phyloP scores from a whole-genome alignment of 176 grass and related monocot species.

The Phragmites australis region DNA sequence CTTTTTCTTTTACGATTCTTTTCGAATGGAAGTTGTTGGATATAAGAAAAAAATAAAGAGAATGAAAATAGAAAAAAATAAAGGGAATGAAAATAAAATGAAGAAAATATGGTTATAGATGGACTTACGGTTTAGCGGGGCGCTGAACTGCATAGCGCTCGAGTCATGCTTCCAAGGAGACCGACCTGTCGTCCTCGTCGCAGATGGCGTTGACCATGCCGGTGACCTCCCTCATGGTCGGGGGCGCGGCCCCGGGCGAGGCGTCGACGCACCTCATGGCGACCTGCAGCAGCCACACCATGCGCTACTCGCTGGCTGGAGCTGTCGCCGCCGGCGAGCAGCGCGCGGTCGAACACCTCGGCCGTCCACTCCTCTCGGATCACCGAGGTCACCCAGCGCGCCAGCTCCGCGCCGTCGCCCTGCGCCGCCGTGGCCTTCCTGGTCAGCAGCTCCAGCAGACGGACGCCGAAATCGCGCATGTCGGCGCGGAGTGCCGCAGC shows the following conservation, averaged over 20 bases:
- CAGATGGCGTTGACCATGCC: conserved; percentile 48
- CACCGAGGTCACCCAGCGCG: conserved; percentile 64
- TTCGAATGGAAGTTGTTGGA: too few species aligned
- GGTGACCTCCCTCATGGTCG: conserved; percentile 48
- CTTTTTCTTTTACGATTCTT: too few species aligned
- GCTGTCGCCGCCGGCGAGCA: conserved; percentile 44
- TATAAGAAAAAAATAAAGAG: too few species aligned
- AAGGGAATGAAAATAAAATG: too few species aligned
- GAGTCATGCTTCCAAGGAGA: conserved; percentile 31
- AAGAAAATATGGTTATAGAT: too few species aligned
- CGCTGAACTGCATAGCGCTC: background rate
- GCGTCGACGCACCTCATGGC: conserved; percentile 54
- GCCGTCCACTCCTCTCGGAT: conserved; percentile 77
- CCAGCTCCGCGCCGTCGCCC: conserved; percentile 55
- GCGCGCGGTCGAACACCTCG: conserved; percentile 63
- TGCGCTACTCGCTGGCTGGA: conserved; percentile 44
- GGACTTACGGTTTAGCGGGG: background rate
- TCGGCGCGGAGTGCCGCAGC: conserved; percentile 31
- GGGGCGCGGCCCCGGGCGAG: conserved; percentile 26
- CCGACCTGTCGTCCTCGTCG: conserved; percentile 52
- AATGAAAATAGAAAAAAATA: too few species aligned
- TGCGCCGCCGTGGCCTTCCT: conserved; percentile 46
- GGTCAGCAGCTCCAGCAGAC: conserved; percentile 68
- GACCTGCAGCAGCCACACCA: conserved; percentile 62
- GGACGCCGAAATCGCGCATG: conserved; percentile 49